These are phyloP conservation scores for Ogataea pignaliae DNA, from an alignment of 805 yeast genomes.

Conservation along the genomic window DNA sequence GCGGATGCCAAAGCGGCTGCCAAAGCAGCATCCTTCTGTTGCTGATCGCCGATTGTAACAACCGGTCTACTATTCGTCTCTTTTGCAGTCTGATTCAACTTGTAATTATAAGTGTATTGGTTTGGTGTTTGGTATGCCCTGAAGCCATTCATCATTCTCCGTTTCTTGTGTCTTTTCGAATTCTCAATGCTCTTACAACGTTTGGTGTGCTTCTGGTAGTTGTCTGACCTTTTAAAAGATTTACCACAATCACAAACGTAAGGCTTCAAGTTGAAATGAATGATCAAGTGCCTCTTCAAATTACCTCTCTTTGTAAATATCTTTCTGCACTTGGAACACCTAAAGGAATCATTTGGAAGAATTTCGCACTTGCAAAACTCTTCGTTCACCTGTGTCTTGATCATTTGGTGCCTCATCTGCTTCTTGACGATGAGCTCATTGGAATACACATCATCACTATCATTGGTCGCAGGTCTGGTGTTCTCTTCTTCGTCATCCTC, in stretches of 20 bases:
- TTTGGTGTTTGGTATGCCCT: background rate
- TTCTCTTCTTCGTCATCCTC: slow-evolving; percentile 2
- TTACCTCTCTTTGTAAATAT: slow-evolving; percentile 23
- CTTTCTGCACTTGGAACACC: slow-evolving; percentile 19
- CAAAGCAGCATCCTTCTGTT: background rate
- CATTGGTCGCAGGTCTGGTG: background rate
- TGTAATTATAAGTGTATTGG: background rate
- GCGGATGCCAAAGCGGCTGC: background rate
- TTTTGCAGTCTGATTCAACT: background rate
- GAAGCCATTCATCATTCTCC: background rate
- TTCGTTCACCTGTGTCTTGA: slow-evolving; percentile 16
- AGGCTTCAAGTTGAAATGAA: slow-evolving; percentile 21
- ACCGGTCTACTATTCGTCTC: background rate
- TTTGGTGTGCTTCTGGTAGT: slow-evolving; percentile 18
- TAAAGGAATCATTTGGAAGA: slow-evolving; percentile 15
- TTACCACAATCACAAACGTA: slow-evolving; percentile 23
- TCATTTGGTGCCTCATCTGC: slow-evolving; percentile 1
- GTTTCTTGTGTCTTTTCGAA: slow-evolving; percentile 1
- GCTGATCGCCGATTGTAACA: slow-evolving; percentile 1
- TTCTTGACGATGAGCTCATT: background rate
- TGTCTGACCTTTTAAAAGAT: slow-evolving; percentile 23
- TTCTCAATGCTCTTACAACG: slow-evolving; percentile 13
- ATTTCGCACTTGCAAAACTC: slow-evolving; percentile 18
- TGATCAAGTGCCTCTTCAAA: slow-evolving; percentile 20
- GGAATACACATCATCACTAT: background rate